Base-by-base conservation (phyloP, 495 filamentous ascomycete species). In the Friedmanniomyces endolithicus region DNA sequence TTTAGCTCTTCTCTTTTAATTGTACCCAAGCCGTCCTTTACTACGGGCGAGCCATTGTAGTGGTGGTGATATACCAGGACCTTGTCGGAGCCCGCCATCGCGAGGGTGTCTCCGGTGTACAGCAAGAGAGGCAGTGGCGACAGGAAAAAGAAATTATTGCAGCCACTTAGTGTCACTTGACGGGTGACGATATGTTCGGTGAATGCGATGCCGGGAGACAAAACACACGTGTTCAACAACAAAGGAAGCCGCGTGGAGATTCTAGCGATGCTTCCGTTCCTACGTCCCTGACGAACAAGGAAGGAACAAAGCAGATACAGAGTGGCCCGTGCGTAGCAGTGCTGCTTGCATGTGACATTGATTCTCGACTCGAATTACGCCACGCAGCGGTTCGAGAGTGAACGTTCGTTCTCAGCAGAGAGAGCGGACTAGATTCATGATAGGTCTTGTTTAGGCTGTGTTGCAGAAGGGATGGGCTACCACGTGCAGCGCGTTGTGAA, bases 31-130 rank as follows among this genome's bases (percentile, higher is more conserved):
- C 54, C 54, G 11, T 45, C 31, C 20, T 50, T 50, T 1, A 57
- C 34, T 22, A 46, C 11, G 11, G 54, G 54, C 20, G 22, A 20
- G 54, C 48, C 46, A 11, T 50, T 44, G 25, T 34, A 17, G 33
- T 35, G 46, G 29, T 50, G 24, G 17, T 57, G 54, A 44, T 58
- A 58, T 4, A 58, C 56, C 2, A 58, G 56, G 16, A 58, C 49
- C 44, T 58, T 58, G 50, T 40, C 27, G 19, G 20, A 31, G 8
- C 34, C 34, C 4, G 49, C 23, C 49, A 52, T 52, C 1, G 11
- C 17, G 55, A 34, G 17, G 19, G 41, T 45, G 12, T n/a, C n/a
- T n/a, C n/a, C n/a, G n/a, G n/a, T n/a, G n/a, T n/a, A n/a, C n/a
- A n/a, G n/a, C n/a, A n/a, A n/a, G n/a, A n/a, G n/a, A n/a, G n/a